Conservation (phyloP, 2,329 filamentous ascomycete species). For the Ophiostoma ulmi region DNA sequence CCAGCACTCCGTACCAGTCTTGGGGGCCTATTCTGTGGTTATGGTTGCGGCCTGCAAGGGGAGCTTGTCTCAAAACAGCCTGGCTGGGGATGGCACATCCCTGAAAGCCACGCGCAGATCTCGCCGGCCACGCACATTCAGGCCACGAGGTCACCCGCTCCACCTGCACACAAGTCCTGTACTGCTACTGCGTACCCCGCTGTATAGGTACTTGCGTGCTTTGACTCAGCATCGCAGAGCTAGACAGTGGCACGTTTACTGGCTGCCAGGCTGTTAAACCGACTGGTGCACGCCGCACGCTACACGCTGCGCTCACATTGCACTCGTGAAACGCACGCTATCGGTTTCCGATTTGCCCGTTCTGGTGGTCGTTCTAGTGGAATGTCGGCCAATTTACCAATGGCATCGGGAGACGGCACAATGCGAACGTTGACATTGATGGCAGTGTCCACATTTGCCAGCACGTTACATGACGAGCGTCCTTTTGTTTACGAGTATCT, state of each 20-base stretch:
- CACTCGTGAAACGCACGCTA: slow-evolving; percentile 3
- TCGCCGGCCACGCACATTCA: slow-evolving; percentile 31
- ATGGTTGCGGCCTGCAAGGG: slow-evolving; percentile 30
- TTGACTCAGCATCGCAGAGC: not conserved
- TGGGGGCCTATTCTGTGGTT: slow-evolving; percentile 23
- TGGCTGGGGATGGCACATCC: slow-evolving; percentile 34
- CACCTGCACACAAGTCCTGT: not conserved
- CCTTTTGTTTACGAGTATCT: slow-evolving; percentile 1
- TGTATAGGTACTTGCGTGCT: not conserved
- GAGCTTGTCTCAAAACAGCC: slow-evolving; percentile 31
- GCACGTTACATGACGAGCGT: not conserved
- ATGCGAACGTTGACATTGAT: not conserved
- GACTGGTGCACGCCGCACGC: not conserved
- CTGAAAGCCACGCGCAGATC: slow-evolving; percentile 40
- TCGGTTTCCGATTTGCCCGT: slow-evolving; percentile 3
- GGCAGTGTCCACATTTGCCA: not conserved
- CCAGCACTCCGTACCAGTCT: not conserved
- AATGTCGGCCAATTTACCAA: not conserved
- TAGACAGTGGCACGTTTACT: not conserved
- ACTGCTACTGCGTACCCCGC: not conserved
- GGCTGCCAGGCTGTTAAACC: not conserved
- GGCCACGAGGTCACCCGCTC: slow-evolving; percentile 7
- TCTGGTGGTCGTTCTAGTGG: not conserved
- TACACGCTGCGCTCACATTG: not conserved
- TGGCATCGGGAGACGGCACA: not conserved